Evolutionary conservation across 495 filamentous ascomycete species (phyloP), one percentile per base, ranked within the genome.

Genomic region (Penicillium verhagenii): DNA sequence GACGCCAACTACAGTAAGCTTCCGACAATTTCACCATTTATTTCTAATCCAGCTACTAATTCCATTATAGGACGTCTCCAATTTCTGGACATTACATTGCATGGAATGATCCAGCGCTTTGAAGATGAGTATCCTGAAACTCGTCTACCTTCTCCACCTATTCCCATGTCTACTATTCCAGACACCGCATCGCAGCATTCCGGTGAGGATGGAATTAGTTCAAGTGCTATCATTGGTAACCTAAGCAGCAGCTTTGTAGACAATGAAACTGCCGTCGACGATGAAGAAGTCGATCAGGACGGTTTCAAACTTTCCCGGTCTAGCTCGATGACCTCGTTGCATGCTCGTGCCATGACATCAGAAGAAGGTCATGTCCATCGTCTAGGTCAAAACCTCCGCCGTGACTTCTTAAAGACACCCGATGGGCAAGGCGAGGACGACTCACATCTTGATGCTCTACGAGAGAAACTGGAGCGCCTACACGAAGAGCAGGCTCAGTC

Each of bases 101-200:
- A 89, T 56, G 83, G 84, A 57, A 96, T 98, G 74, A 96, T 97
- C 65, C 83, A 88, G 63, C 89, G 94, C 18, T 98, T 98, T 57
- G 94, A 97, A 65, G 86, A 93, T 62, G 92, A 96, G 71, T 98
- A 91, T 63, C 94, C 94, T 10, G 94, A 97, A 64, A 93, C 87
- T 1, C 84, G 90, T 13, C 70, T 92, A 13, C 25, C 44, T 10
- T 55, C 72, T 14, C 67, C 54, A 35, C 20, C 57, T 18, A 50
- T 65, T n/a, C 53, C 66, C 8, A 4, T 54, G 14, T 63, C 61
- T 10, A 19, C 54, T 26, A 50, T 50, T 6, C 64, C 60, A 6
- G 73, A 76, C n/a, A 68, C 59, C 47, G 65, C 56, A 53, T 77
- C 70, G 9, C 73, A 73, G 26, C 65, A 77, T 57, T 63, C 79